Evolutionary conservation across 2,329 filamentous ascomycete species (phyloP), one percentile per base, ranked within the genome.

Genomic region (Lasiodiplodia gonubiensis): DNA sequence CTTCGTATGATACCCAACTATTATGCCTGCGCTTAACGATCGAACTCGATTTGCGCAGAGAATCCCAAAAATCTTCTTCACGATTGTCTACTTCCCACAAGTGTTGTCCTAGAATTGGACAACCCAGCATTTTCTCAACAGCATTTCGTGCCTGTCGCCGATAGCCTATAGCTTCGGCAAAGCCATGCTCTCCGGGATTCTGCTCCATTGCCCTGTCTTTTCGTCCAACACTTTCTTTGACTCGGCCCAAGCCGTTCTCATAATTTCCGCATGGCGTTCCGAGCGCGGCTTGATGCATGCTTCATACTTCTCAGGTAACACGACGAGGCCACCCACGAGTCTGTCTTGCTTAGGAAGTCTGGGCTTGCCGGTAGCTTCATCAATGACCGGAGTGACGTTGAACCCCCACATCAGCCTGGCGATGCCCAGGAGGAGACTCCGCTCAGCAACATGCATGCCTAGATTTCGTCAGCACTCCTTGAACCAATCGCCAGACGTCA

Each of bases 191-290:
- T 71, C 70, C 12, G 73, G 73, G 10, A 73, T 37, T 11, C 64
- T 63, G 23, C 64, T 70, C 73, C 73, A 75, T 68, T 75, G 73
- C 54, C 54, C 18, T 2, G 59, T 63, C 30, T 51, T 27, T 11
- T 70, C 53, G 35, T 73, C 71, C 55, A 67, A 21, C 14, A 30
- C 21, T 0, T 23, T 53, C 25, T 64, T 69, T 68, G 71, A 48
- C 68, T 70, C 70, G 8, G 48, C 48, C 73, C 73, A 75, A 21
- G 71, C 72, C 1, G 65, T 55, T 35, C 67, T 67, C 12, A 73
- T 55, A 6, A 60, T 6, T 1, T 57, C 57, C 21, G 48, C 69
- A n/a, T 67, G 71, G 1, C 23, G 52, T 12, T 52, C 51, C 27
- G 69, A 66, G 30, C 74, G 70, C 7, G 70, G 70, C 18, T 64